Conservation (phyloP, 495 filamentous ascomycete genomes). For the Lophiostoma macrostomum region DNA sequence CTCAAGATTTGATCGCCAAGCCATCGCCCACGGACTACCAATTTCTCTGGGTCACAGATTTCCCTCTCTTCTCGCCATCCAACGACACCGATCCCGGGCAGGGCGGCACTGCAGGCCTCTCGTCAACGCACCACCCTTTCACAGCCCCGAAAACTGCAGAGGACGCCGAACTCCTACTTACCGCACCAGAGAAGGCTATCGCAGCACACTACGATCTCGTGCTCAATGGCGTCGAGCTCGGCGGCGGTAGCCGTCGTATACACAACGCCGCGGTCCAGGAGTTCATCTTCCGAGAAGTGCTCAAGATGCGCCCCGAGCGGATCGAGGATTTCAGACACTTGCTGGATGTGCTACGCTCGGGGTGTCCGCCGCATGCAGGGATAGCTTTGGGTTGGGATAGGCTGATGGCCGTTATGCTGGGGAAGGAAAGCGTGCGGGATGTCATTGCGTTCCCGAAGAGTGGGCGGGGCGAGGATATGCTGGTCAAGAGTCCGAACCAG, state of each 20-base stretch:
- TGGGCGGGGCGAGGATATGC: constrained; percentile 76
- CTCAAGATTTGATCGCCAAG: constrained; percentile 54
- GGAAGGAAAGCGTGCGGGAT: constrained; percentile 73
- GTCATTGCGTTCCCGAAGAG: constrained; percentile 97
- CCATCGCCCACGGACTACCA: constrained; percentile 54
- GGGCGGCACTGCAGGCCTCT: constrained; percentile 72
- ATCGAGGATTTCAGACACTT: constrained; percentile 79
- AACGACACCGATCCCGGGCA: constrained; percentile 74
- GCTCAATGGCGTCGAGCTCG: constrained; percentile 91
- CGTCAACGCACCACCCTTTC: constrained; percentile 93
- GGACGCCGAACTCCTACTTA: constrained; percentile 72
- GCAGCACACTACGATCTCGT: constrained; percentile 94
- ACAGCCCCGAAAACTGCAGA: constrained; percentile 72
- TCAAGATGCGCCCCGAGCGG: constrained; percentile 58
- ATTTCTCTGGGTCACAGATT: constrained; percentile 82
- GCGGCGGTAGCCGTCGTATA: constrained; percentile 89
- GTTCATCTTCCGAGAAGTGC: constrained; percentile 77
- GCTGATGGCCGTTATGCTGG: constrained; percentile 74
- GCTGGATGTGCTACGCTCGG: constrained; percentile 73
- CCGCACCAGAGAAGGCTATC: constrained; percentile 65
- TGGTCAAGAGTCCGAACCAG: constrained; percentile 69
- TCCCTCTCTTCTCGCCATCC: constrained; percentile 82
- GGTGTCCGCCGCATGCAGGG: constrained; percentile 96
- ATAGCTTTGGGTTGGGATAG: constrained; percentile 92
- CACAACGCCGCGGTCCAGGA: constrained; percentile 82